Evolutionary conservation across 768 basidiomycete species (phyloP), one percentile per base, ranked within the genome.

Genomic region (Lentinus brumalis): DNA sequence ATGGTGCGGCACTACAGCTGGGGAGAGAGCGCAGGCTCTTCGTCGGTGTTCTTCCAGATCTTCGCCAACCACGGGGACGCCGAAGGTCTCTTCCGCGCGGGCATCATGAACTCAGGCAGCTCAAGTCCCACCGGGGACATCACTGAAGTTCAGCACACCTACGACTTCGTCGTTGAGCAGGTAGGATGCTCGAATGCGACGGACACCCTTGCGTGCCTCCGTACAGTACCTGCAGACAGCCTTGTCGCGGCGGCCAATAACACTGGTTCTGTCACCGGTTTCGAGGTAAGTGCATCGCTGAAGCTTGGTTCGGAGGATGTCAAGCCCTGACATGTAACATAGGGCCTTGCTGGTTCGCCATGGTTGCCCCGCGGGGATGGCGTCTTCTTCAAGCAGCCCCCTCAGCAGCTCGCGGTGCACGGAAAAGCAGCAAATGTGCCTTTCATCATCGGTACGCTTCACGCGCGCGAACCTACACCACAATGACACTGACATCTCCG

Each of bases 281-380:
- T 18, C 21, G 26, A 26, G 35, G 35, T 35, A 35, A 11, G 35
- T 35, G 3, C 35, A 35, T 35, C 35, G 6, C 46, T 18, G 46
- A 6, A 26, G 2, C 26, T 5, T 30, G 21, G 6, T 21, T 9
- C 21, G 21, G 21, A 26, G 21, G 21, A 26, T 26, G 21, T 26
- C 21, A 26, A 26, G 21, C 21, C 21, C 21, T 26, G 21, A 26
- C 21, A 26, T 26, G 21, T 26, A 26, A 1, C 21, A 26, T 26
- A 26, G 21, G 74, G 12, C 45, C 60, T 59, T 15, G 73, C 68
- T 26, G 21, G 21, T 26, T 26, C 5, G 42, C 67, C 6, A 53
- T 66, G 21, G 86, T 79, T 80, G 64, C 77, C 2, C 83, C 83
- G 81, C 4, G 71, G 75, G 5, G 85, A 86, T 61, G 84, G 82